A percentile compares a stretch with the other conserved stretches of the same genome.
These are phyloP conservation scores for Talaromyces atroroseus DNA, from an alignment of 2,329 filamentous ascomycete genomes.

Conservation along the genomic window DNA sequence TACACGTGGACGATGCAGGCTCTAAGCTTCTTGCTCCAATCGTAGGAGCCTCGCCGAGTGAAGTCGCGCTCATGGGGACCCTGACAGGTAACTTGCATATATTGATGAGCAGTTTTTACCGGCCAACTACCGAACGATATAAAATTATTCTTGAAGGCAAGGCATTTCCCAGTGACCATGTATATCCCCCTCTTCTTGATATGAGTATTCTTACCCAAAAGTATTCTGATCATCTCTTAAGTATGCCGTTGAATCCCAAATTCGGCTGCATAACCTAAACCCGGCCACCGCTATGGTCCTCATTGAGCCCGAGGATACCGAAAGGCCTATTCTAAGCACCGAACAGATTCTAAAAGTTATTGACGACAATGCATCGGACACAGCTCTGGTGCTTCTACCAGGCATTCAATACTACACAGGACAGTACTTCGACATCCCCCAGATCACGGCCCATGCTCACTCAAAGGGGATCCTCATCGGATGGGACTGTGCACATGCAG, in stretches of 20 bases:
- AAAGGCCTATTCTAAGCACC: constrained; percentile 59
- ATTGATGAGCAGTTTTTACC: constrained; percentile 79
- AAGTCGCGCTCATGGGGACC: constrained; percentile 85
- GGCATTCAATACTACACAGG: constrained; percentile 91
- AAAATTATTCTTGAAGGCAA: constrained; percentile 88
- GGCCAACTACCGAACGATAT: constrained; percentile 58
- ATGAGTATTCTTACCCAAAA: background rate
- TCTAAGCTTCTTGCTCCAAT: constrained; percentile 65
- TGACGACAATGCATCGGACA: constrained; percentile 64
- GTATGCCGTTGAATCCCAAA: constrained; percentile 80
- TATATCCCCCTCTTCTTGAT: constrained; percentile 26
- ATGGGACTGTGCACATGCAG: constrained; percentile 85
- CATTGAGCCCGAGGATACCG: constrained; percentile 57
- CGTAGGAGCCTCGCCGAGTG: constrained; percentile 65
- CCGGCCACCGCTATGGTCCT: constrained; percentile 66
- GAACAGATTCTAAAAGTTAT: constrained; percentile 67
- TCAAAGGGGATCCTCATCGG: constrained; percentile 66
- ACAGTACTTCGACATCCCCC: constrained; percentile 76
- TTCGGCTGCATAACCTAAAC: constrained; percentile 63
- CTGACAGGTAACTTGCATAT: constrained; percentile 77
- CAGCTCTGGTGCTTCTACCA: constrained; percentile 73
- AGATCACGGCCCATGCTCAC: constrained; percentile 73
- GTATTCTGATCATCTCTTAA: constrained; percentile 31
- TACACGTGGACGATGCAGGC: constrained; percentile 72
- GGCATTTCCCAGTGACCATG: constrained; percentile 82